Percentiles rank a stretch among this genome's conserved stretches.
Conservation (phyloP, 192 early-diverging fungal genomes). For the Thoreauomyces humboldtii region DNA sequence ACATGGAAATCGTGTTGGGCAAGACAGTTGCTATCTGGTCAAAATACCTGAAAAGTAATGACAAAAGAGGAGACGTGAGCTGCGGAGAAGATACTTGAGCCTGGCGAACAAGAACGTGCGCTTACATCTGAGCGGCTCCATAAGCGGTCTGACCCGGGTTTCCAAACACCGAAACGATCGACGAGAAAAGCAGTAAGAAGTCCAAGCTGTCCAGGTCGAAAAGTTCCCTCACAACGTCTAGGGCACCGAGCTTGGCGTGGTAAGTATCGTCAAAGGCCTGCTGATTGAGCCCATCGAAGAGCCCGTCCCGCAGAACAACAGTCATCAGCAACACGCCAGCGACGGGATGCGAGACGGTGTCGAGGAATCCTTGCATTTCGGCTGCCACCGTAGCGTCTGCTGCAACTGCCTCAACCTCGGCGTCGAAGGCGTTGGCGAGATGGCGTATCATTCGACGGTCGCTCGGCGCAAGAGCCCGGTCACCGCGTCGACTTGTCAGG, state of each 20-base stretch:
- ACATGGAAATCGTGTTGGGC: slow-evolving; percentile 18
- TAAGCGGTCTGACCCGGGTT: slow-evolving; percentile 8
- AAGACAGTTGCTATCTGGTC: slow-evolving; percentile 13
- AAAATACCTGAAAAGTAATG: no score
- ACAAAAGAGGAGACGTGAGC: no score
- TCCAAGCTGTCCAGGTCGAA: background rate
- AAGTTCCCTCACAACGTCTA: background rate
- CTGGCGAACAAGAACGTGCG: no score
- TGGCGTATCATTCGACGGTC: background rate
- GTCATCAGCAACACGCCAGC: slow-evolving; percentile 27
- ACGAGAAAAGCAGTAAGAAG: background rate
- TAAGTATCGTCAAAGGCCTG: background rate
- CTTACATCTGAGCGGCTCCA: background rate
- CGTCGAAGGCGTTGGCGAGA: background rate
- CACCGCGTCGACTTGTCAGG: slow-evolving; percentile 21
- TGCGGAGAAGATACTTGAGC: no score
- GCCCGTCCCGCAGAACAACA: slow-evolving; percentile 18
- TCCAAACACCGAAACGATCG: background rate
- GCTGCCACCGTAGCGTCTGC: slow-evolving; percentile 11
- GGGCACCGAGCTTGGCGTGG: slow-evolving; percentile 15
- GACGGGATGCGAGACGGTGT: background rate
- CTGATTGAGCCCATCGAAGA: slow-evolving; percentile 14
- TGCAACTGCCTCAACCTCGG: background rate
- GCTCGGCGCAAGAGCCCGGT: background rate
- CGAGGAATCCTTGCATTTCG: slow-evolving; percentile 9